Base-by-base conservation (phyloP, 768 basidiomycete species). In the Mrakia gelida region DNA sequence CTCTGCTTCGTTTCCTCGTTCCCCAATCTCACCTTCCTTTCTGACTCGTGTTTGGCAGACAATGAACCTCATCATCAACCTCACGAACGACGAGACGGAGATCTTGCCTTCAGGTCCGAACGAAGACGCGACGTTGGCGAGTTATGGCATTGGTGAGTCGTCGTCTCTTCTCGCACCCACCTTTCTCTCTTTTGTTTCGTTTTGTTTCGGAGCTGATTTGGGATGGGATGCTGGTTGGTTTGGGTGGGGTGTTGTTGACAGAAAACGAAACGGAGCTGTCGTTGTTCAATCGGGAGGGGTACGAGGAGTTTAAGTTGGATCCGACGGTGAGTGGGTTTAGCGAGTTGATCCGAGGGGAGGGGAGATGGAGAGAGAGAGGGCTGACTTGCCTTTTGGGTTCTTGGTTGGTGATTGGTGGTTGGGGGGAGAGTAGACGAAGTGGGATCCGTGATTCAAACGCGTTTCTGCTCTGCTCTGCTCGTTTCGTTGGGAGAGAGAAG, bases 201-300 rank as follows among this genome's bases (percentile, higher is more conserved):
- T 23, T 16, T 32, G 2, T n/a, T n/a, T n/a, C n/a, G n/a, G n/a
- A n/a, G n/a, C n/a, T n/a, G n/a, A n/a, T n/a, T n/a, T n/a, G n/a
- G n/a, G n/a, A n/a, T n/a, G n/a, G n/a, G n/a, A n/a, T n/a, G n/a
- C n/a, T n/a, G n/a, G n/a, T n/a, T n/a, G n/a, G n/a, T n/a, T n/a
- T n/a, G n/a, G n/a, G n/a, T n/a, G n/a, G n/a, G n/a, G n/a, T n/a
- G n/a, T n/a, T n/a, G n/a, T n/a, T n/a, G n/a, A 15, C 85, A 98
- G 96, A 97, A 84, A 96, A 98, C 83, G 96, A 99, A 84, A 92
- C 92, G 0, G 96, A 99, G 86, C 88, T 95, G 80, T 95, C 93
- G 83, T 91, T 96, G 85, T 98, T 98, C 86, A 91, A 91, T 81
- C 86, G 88, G 41, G 87, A 88, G 63, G 85, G 88, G 26, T 98